These are phyloP conservation scores for Fusarium albosuccineum DNA, from an alignment of 2,329 filamentous ascomycete genomes.

Conservation along the genomic window DNA sequence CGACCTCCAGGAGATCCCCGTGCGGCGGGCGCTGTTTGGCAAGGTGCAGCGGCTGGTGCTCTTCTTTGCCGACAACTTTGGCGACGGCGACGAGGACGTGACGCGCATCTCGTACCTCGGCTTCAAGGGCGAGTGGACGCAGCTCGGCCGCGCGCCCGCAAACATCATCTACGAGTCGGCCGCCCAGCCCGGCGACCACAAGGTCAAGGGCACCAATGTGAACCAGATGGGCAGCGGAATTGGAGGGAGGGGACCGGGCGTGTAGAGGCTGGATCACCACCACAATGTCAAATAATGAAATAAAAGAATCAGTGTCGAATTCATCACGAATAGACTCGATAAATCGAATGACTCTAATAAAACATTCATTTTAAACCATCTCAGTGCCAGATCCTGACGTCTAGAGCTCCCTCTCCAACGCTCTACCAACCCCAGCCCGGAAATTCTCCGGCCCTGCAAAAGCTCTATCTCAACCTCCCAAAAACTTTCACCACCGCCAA, in stretches of 20 bases:
- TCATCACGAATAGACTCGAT: constrained; percentile 56
- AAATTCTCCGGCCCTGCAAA: constrained; percentile 42
- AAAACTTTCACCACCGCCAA: constrained; percentile 42
- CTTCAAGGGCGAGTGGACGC: constrained; percentile 96
- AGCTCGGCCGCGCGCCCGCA: constrained; percentile 76
- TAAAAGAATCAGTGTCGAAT: background rate
- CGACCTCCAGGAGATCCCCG: constrained; percentile 87
- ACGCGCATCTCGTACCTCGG: constrained; percentile 86
- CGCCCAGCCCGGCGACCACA: constrained; percentile 90
- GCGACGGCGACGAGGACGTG: constrained; percentile 81
- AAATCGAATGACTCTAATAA: too few species aligned
- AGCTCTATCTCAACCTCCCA: constrained; percentile 37
- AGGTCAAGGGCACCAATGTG: constrained; percentile 68
- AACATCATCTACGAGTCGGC: constrained; percentile 95
- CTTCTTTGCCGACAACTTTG: constrained; percentile 94
- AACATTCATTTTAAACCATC: background rate
- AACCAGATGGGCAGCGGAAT: constrained; percentile 69
- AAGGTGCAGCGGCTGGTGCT: constrained; percentile 84
- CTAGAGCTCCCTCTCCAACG: background rate
- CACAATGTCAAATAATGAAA: background rate
- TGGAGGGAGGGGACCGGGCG: constrained; percentile 57
- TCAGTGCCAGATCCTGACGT: background rate
- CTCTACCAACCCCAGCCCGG: constrained; percentile 23
- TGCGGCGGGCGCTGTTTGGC: constrained; percentile 90
- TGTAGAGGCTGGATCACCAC: constrained; percentile 33